These are phyloP conservation scores for Scenedesmus sp. DNA, from an alignment of 163 green algal genomes.

Conservation along the genomic window DNA sequence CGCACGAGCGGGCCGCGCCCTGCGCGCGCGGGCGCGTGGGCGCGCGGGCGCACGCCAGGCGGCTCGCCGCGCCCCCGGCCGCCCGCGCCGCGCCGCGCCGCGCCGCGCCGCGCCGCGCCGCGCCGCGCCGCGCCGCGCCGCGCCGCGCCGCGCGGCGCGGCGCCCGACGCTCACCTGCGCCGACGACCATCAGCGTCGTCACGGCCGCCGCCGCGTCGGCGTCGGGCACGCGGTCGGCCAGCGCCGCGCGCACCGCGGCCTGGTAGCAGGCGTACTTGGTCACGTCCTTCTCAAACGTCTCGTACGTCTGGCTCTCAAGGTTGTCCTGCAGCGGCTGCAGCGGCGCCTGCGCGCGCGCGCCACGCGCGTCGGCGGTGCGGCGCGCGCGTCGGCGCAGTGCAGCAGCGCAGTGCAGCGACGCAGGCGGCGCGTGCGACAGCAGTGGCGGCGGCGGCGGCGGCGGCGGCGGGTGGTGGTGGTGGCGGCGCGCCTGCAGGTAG, in stretches of 20 bases:
- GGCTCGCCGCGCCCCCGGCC: no score
- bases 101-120: no score
- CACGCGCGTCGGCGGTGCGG: no score
- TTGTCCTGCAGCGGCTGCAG: conserved; percentile 98
- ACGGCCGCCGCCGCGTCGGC: conserved; percentile 23
- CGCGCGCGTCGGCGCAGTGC: neutral
- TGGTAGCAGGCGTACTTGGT: conserved; percentile 95
- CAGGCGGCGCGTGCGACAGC: no score
- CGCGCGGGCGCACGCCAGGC: no score
- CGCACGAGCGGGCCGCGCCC: conserved; percentile 92
- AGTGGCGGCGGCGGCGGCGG: no score
- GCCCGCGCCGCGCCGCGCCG: no score
- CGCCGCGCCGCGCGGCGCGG: no score
- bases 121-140: no score
- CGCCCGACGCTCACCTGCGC: conserved; percentile 70
- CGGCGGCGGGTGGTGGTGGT: no score
- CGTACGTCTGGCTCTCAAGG: conserved; percentile 95
- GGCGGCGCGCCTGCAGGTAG: conserved; percentile 82
- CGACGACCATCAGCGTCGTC: conserved; percentile 91
- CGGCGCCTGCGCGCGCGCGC: conserved; percentile 67
- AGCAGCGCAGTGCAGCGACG: neutral
- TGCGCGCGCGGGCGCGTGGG: no score
- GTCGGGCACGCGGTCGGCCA: conserved; percentile 66
- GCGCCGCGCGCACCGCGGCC: conserved; percentile 68
- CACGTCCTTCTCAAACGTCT: conserved; percentile 95